Evolutionary conservation across 2,329 filamentous ascomycete genomes (phyloP).

Genomic region (Monilinia fructigena): DNA sequence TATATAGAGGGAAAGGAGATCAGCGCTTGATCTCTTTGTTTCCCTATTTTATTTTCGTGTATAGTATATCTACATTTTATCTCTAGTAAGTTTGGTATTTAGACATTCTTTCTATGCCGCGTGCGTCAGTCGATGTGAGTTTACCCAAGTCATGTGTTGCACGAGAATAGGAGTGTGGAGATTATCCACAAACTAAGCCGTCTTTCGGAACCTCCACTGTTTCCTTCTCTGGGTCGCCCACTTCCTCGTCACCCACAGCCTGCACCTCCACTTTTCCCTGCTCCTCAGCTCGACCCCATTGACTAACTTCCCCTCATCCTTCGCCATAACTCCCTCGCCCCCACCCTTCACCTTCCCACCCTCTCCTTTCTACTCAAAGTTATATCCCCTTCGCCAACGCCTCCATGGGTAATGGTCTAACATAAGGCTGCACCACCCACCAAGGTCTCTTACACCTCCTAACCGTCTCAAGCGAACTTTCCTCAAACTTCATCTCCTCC

Average conservation of each 20-base stretch:
- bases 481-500: constrained; percentile 38
- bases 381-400: constrained; percentile 77
- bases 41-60: not conserved
- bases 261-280: constrained; percentile 3
- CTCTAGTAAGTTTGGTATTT: not conserved
- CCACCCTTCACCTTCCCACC: constrained; percentile 45
- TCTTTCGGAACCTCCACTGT: constrained; percentile 34
- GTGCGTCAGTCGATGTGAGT: not conserved
- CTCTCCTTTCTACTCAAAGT: constrained; percentile 69
- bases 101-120: too few relatives aligned
- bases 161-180: too few relatives aligned
- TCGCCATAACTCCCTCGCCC: constrained; percentile 69
- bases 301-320: constrained; percentile 38
- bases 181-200: constrained; percentile 33
- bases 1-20: not conserved
- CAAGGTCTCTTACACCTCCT: constrained; percentile 75
- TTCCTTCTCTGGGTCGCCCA: constrained; percentile 22
- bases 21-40: not conserved
- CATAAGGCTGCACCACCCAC: constrained; percentile 87
- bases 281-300: constrained; percentile 14
- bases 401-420: constrained; percentile 83
- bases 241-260: not conserved
- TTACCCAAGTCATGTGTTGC: not conserved
- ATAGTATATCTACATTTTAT: not conserved
- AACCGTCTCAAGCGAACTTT: constrained; percentile 66